phyloP scores from a whole-genome alignment of 495 filamentous ascomycete species.

The Chaetomium tenue region DNA sequence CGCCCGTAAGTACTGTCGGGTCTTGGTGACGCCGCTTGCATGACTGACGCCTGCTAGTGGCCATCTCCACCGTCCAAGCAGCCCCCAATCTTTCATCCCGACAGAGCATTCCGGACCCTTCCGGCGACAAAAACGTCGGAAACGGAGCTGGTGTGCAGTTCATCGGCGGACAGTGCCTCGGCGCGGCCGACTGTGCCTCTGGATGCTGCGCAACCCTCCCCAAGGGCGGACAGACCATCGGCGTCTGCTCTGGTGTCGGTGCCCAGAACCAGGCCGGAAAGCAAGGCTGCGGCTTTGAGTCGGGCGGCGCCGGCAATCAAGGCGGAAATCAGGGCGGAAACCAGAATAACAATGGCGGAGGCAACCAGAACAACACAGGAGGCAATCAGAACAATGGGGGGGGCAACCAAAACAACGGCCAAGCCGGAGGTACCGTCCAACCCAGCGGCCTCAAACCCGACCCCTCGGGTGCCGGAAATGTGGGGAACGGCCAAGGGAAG shows the following conservation, averaged over 20 bases:
- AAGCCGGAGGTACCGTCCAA: conserved; percentile 13
- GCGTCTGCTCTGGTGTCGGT: conserved; percentile 37
- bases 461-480: conserved; percentile 27
- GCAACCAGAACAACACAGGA: neutral
- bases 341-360: neutral
- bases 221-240: conserved; percentile 32
- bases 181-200: conserved; percentile 42
- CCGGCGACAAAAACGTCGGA: conserved; percentile 43
- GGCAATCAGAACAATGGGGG: neutral
- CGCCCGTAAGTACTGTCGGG: conserved; percentile 19
- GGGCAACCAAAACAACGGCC: conserved; percentile 1
- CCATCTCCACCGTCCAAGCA: conserved; percentile 55
- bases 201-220: conserved; percentile 41
- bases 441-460: conserved; percentile 28
- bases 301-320: neutral
- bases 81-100: conserved; percentile 53
- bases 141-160: conserved; percentile 43
- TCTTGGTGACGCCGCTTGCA: no score
- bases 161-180: conserved; percentile 46
- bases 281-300: conserved; percentile 36
- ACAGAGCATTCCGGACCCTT: conserved; percentile 35
- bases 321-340: neutral
- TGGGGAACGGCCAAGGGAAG: conserved; percentile 28
- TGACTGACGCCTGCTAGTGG: conserved; percentile 31
- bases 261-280: conserved; percentile 34